phyloP scores from a whole-genome alignment of 805 yeast species.

The Blastobotrys parvus region DNA sequence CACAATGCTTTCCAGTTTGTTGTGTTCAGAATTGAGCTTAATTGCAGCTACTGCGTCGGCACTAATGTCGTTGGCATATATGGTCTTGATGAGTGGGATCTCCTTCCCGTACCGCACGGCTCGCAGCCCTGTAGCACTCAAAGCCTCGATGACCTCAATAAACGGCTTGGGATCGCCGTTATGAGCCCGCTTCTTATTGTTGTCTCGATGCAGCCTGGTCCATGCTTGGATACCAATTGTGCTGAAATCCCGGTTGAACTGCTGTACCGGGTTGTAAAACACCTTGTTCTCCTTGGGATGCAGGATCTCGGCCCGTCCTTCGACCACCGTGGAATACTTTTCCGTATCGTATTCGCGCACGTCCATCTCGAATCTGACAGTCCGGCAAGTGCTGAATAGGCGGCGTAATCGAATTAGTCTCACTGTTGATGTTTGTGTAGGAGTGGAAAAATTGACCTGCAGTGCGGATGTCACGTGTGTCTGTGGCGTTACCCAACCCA shows the following conservation, averaged over 20 bases:
- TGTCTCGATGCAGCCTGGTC: slow-evolving; percentile 51
- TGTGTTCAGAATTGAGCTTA: slow-evolving; percentile 58
- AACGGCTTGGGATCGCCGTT: slow-evolving; percentile 31
- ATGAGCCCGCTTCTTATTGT: slow-evolving; percentile 16
- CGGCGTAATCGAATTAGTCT: too few relatives aligned
- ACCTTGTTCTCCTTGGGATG: slow-evolving; percentile 78
- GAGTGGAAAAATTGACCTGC: too few relatives aligned
- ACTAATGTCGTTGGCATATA: slow-evolving; percentile 85
- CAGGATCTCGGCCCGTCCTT: slow-evolving; percentile 78
- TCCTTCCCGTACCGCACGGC: slow-evolving; percentile 92
- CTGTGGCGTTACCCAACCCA: too few relatives aligned
- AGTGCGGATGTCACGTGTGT: too few relatives aligned
- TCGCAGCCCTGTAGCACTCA: slow-evolving; percentile 91
- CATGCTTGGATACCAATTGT: slow-evolving; percentile 81
- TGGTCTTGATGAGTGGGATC: slow-evolving; percentile 61
- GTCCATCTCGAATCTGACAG: too few relatives aligned
- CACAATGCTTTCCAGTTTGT: slow-evolving; percentile 50
- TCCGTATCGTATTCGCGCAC: slow-evolving; percentile 6
- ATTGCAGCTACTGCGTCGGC: slow-evolving; percentile 81
- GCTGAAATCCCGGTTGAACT: slow-evolving; percentile 88
- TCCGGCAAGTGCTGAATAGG: too few relatives aligned
- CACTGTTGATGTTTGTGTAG: too few relatives aligned
- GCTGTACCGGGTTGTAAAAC: slow-evolving; percentile 94
- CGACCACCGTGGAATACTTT: slow-evolving; percentile 31
- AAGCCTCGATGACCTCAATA: slow-evolving; percentile 74